A percentile compares a stretch with the other conserved stretches of the same genome.
These are phyloP conservation scores for Catunica adiposa DNA, from an alignment of 2,329 filamentous ascomycete species.

Conservation along the genomic window DNA sequence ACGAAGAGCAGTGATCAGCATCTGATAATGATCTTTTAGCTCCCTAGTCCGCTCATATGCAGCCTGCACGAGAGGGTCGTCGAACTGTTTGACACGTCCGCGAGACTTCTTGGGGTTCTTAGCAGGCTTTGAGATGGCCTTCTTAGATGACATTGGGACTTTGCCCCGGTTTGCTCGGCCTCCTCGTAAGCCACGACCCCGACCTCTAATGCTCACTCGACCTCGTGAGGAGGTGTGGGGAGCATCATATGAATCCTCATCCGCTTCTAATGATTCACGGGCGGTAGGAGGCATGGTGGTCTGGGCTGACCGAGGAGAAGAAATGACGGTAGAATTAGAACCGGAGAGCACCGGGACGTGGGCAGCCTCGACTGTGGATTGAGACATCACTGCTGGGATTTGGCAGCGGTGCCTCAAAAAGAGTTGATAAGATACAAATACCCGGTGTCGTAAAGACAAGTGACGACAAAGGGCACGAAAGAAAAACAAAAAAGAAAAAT, in stretches of 20 bases:
- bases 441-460: neutral
- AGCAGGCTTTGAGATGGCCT: neutral
- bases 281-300: neutral
- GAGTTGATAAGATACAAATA: neutral
- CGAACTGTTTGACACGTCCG: constrained; percentile 39
- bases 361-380: neutral
- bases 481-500: neutral
- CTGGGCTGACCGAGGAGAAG: neutral
- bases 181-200: constrained; percentile 16
- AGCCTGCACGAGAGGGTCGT: constrained; percentile 37
- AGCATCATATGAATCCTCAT: constrained; percentile 3
- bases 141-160: constrained; percentile 16
- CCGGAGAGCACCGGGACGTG: neutral
- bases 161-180: constrained; percentile 17
- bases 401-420: constrained; percentile 1
- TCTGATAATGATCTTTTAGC: constrained; percentile 47
- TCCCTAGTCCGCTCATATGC: constrained; percentile 48
- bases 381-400: constrained; percentile 1
- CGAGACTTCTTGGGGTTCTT: constrained; percentile 20
- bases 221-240: constrained; percentile 18
- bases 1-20: constrained; percentile 46
- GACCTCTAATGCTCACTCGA: constrained; percentile 20
- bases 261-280: constrained; percentile 24
- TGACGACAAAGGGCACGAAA: constrained; percentile 1
- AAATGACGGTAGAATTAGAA: neutral